Conservation (phyloP, 805 yeast species). For the Hanseniaspora occidentalis region DNA sequence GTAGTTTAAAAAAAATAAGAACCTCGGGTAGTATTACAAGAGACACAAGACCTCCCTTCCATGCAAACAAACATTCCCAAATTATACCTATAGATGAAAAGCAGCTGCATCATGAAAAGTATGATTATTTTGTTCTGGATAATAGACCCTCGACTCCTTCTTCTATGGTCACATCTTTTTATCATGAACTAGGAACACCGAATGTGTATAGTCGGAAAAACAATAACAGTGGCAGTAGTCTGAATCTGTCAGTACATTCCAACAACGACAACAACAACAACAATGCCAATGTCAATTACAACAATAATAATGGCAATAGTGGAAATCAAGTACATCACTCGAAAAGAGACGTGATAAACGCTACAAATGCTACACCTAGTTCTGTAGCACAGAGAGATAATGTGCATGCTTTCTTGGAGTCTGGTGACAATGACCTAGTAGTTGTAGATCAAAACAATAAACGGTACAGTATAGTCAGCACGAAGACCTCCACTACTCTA, state of each 20-base stretch:
- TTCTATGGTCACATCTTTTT: too few species aligned
- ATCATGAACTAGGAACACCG: too few species aligned
- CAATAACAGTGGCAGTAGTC: too few species aligned
- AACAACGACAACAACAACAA: constrained; percentile 8
- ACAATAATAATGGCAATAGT: not conserved
- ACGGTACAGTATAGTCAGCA: constrained; percentile 1
- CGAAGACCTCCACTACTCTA: constrained; percentile 3
- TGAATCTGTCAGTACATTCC: too few species aligned
- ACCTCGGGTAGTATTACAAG: not conserved
- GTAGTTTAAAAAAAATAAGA: not conserved
- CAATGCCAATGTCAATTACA: not conserved
- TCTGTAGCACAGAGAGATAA: too few species aligned
- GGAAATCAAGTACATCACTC: not conserved
- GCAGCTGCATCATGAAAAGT: not conserved
- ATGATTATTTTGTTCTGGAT: too few species aligned
- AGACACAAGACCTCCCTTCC: constrained; percentile 20
- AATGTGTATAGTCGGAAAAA: too few species aligned
- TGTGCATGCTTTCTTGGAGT: not conserved
- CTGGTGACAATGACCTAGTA: not conserved
- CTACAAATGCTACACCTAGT: too few species aligned
- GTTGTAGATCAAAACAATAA: not conserved
- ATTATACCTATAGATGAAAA: constrained; percentile 19
- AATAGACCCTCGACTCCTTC: too few species aligned
- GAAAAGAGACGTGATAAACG: not conserved
- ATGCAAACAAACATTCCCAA: constrained; percentile 24